Conservation (phyloP, 2,329 filamentous ascomycete genomes). For the Helminthosporium solani region DNA sequence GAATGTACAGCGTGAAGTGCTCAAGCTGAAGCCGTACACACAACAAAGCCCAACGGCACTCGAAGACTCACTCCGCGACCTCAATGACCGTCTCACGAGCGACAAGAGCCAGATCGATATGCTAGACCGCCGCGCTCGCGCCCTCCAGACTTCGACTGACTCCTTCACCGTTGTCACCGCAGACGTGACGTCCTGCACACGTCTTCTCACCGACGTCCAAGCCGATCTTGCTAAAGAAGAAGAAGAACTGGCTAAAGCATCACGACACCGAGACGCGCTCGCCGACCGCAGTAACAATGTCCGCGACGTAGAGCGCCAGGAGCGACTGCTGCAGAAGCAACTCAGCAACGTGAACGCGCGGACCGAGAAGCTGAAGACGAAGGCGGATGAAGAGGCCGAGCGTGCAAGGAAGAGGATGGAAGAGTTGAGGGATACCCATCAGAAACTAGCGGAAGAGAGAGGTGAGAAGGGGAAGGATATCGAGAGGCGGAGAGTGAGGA, state of each 20-base stretch:
- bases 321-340: slow-evolving; percentile 80
- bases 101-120: slow-evolving; percentile 86
- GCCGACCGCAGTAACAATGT: slow-evolving; percentile 87
- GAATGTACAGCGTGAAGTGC: slow-evolving; percentile 76
- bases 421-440: slow-evolving; percentile 77
- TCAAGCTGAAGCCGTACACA: slow-evolving; percentile 88
- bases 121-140: slow-evolving; percentile 82
- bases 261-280: slow-evolving; percentile 80
- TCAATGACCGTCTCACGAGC: slow-evolving; percentile 72
- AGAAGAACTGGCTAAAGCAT: slow-evolving; percentile 78
- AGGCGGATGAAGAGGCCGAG: slow-evolving; percentile 77
- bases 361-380: slow-evolving; percentile 78
- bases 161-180: slow-evolving; percentile 81
- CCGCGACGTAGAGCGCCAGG: slow-evolving; percentile 85
- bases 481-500: slow-evolving; percentile 85
- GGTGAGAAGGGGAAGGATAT: slow-evolving; percentile 87
- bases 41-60: slow-evolving; percentile 82
- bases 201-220: slow-evolving; percentile 83
- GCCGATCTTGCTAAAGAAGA: slow-evolving; percentile 87
- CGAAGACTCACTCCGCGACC: slow-evolving; percentile 76
- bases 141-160: slow-evolving; percentile 87
- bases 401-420: slow-evolving; percentile 88
- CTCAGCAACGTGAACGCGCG: slow-evolving; percentile 82
- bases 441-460: slow-evolving; percentile 78
- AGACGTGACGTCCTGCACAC: slow-evolving; percentile 85